phyloP scores from a whole-genome alignment of 225 moss, liverwort and hornwort genomes.

The Pseudoscleropodium purum region DNA sequence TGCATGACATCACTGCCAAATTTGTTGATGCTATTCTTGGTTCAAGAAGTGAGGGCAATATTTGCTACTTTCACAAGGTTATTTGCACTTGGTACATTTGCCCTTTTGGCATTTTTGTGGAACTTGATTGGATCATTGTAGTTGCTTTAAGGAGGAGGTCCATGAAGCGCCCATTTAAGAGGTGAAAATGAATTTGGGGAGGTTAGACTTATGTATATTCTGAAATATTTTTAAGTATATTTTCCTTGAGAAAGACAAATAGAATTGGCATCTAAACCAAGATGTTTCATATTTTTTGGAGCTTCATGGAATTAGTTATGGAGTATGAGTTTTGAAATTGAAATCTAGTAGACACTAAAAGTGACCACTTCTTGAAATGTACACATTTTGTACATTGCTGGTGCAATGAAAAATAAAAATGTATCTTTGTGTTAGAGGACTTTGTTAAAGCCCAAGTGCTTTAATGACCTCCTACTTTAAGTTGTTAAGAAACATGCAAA shows the following conservation, averaged over 20 bases:
- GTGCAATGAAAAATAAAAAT: neutral
- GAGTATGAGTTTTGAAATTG: neutral
- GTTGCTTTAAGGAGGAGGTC: too few species aligned
- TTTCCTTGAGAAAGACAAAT: neutral
- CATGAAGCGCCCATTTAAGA: neutral
- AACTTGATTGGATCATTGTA: neutral
- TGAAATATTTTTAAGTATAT: neutral
- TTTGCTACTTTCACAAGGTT: neutral
- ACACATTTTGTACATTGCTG: neutral
- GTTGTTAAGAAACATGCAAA: neutral
- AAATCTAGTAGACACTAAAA: fast-evolving
- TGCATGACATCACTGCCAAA: neutral
- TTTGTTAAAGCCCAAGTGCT: fast-evolving
- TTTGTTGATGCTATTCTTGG: neutral
- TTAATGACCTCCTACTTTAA: too few species aligned
- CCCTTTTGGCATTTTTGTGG: neutral
- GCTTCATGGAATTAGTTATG: neutral
- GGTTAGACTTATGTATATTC: neutral
- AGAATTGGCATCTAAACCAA: neutral
- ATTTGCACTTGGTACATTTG: neutral
- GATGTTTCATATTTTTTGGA: neutral
- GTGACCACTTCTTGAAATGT: fast-evolving
- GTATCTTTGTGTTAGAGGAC: fast-evolving
- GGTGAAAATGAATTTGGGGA: neutral
- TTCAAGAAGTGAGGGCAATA: neutral